Conservation (phyloP, 2,329 filamentous ascomycete genomes). For the Cladosporium phlei region DNA sequence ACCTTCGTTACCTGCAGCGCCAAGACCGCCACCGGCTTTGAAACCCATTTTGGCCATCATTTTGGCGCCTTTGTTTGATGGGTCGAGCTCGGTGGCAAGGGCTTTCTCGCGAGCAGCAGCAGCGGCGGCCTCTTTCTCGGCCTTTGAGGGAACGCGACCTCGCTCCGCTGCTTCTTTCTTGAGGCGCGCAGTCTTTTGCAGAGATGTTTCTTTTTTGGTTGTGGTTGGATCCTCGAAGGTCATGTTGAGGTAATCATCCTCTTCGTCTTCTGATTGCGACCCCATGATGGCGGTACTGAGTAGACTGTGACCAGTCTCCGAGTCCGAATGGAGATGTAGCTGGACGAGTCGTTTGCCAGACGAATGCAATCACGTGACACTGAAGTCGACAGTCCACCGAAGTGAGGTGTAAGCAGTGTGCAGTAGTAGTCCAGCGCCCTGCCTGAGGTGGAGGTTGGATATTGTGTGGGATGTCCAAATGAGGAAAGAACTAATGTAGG, state of each 20-base stretch:
- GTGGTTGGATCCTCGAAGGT: constrained; percentile 64
- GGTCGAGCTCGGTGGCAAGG: constrained; percentile 65
- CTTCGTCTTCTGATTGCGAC: constrained; percentile 52
- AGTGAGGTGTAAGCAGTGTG: constrained; percentile 1
- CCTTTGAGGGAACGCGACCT: constrained; percentile 68
- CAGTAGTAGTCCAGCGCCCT: not conserved
- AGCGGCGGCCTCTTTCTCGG: constrained; percentile 72
- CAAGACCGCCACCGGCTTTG: constrained; percentile 67
- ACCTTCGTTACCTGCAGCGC: constrained; percentile 49
- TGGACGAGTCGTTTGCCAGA: too few species aligned
- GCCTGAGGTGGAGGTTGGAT: too few species aligned
- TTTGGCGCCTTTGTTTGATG: constrained; percentile 65
- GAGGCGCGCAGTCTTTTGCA: constrained; percentile 54
- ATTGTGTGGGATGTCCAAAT: too few species aligned
- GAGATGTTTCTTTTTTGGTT: constrained; percentile 54
- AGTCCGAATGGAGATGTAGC: too few species aligned
- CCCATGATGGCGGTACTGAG: not conserved
- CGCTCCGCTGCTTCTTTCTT: constrained; percentile 58
- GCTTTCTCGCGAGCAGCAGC: constrained; percentile 68
- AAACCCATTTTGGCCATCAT: constrained; percentile 99
- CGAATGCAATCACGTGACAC: too few species aligned
- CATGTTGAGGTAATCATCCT: constrained; percentile 98
- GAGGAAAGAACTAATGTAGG: too few species aligned
- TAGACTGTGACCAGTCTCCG: too few species aligned
- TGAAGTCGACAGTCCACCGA: too few species aligned